Conservation (phyloP, 176 grass and related monocot species). For the Typha latifolia region DNA sequence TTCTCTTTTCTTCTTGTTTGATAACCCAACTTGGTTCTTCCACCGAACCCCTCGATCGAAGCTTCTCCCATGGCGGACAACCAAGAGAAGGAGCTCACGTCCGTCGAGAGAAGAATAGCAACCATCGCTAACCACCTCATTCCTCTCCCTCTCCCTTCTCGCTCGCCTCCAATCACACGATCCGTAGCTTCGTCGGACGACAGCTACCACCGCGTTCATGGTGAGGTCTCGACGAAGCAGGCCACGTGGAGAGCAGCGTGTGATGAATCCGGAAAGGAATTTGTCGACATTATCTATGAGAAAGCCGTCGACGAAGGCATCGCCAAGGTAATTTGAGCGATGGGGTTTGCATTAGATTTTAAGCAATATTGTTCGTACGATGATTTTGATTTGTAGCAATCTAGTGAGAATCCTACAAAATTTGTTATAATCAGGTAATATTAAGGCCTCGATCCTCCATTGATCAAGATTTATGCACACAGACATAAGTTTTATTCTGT, state of each 20-base stretch:
- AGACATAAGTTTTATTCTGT: no score
- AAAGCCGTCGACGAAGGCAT: constrained; percentile 76
- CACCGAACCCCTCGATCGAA: neutral
- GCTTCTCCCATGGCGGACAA: constrained; percentile 16
- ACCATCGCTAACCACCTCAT: constrained; percentile 47
- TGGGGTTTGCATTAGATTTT: neutral
- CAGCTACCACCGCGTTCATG: constrained; percentile 62
- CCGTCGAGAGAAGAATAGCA: constrained; percentile 51
- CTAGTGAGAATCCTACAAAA: no score
- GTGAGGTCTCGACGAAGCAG: constrained; percentile 43
- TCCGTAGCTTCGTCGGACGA: constrained; percentile 34
- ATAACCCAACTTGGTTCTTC: neutral
- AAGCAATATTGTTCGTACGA: no score
- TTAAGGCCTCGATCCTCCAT: no score
- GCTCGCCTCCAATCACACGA: constrained; percentile 4
- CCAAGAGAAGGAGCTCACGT: constrained; percentile 3
- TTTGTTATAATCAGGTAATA: no score
- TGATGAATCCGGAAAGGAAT: constrained; percentile 62
- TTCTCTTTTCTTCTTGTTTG: neutral
- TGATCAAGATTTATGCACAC: no score
- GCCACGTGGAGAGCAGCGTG: constrained; percentile 44
- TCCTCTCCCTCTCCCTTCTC: constrained; percentile 17
- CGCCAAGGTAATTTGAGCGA: constrained; percentile 48
- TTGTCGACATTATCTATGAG: constrained; percentile 81
- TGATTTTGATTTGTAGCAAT: no score